These are phyloP conservation scores for Murraya paniculata DNA, from an alignment of 345 rosid species.

Conservation along the genomic window DNA sequence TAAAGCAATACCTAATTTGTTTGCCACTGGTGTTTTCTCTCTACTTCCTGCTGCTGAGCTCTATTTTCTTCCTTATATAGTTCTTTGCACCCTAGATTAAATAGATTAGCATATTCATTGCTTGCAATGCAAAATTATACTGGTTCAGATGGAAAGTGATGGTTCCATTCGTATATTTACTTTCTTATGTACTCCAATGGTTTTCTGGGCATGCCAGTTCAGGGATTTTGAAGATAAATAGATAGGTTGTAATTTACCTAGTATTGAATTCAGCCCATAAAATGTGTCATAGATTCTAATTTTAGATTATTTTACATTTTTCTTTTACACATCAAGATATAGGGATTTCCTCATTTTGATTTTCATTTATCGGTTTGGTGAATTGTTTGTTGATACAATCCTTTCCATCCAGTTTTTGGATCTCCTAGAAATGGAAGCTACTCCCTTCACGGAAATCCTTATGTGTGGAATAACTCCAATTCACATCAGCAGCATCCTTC, in stretches of 20 bases:
- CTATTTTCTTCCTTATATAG: background rate
- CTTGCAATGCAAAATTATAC: background rate
- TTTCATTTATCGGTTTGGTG: background rate
- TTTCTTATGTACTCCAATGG: background rate
- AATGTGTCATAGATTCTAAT: background rate
- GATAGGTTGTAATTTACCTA: background rate
- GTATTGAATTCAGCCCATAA: background rate
- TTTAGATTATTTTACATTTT: background rate
- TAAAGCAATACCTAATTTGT: background rate
- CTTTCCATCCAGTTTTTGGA: slow-evolving; percentile 48
- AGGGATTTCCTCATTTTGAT: background rate
- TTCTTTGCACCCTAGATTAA: background rate
- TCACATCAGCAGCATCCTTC: slow-evolving; percentile 65
- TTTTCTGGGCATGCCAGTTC: background rate
- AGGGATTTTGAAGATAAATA: background rate
- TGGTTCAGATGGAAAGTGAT: background rate
- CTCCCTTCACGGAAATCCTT: slow-evolving; percentile 54
- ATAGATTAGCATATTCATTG: background rate
- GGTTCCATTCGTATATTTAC: background rate
- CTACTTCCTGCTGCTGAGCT: background rate
- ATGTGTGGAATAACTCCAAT: slow-evolving; percentile 62
- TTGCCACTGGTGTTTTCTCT: background rate
- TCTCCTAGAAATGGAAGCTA: slow-evolving; percentile 68
- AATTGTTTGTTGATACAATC: slow-evolving; percentile 7
- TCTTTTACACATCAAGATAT: background rate